A percentile compares a stretch with the other conserved stretches of the same genome.
Conservation (phyloP, 148 eudicot genomes). For the Drosera capensis region DNA sequence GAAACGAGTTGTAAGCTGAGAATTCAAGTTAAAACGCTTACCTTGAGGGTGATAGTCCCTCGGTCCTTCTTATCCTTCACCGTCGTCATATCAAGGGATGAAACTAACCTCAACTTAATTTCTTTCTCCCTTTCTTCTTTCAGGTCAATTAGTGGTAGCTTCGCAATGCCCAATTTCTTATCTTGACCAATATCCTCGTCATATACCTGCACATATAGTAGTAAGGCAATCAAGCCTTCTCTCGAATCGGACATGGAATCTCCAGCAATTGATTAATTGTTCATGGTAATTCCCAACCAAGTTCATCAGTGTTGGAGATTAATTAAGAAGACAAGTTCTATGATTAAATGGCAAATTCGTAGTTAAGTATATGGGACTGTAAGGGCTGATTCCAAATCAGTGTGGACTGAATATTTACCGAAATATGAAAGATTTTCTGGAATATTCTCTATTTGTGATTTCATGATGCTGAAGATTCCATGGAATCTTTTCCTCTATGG, state of each 20-base stretch:
- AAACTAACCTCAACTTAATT: slow-evolving; percentile 46
- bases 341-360: neutral
- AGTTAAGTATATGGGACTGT: neutral
- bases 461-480: too few species aligned
- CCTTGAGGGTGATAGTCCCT: slow-evolving; percentile 81
- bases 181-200: slow-evolving; percentile 92
- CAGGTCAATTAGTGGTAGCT: slow-evolving; percentile 50
- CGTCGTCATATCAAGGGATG: slow-evolving; percentile 71
- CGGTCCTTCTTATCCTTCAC: slow-evolving; percentile 85
- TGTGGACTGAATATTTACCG: neutral
- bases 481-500: too few species aligned
- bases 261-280: neutral
- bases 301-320: neutral
- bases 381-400: neutral
- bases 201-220: slow-evolving; percentile 40
- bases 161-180: slow-evolving; percentile 64
- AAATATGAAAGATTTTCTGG: too few species aligned
- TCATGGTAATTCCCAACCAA: neutral
- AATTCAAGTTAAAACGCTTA: slow-evolving; percentile 1
- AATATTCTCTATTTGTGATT: too few species aligned
- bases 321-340: neutral
- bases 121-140: slow-evolving; percentile 46
- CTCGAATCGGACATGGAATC: neutral
- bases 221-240: neutral
- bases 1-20: neutral